Conservation (phyloP, 2,329 filamentous ascomycete species). For the Phialemonium atrogriseum region DNA sequence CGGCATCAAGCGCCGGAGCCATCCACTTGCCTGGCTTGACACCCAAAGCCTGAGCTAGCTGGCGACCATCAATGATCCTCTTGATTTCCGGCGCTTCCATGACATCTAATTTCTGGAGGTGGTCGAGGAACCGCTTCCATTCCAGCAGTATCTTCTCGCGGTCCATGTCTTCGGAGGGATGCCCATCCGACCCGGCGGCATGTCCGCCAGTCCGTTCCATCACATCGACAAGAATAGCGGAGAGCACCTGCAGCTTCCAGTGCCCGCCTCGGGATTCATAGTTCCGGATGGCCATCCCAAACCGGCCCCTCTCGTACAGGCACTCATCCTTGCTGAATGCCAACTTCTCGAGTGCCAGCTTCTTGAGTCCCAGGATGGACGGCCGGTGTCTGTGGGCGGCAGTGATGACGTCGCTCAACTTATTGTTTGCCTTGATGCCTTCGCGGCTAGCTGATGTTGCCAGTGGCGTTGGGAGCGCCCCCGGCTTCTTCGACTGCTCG, state of each 20-base stretch:
- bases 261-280: constrained; percentile 57
- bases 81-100: constrained; percentile 51
- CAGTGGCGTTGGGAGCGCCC: constrained; percentile 48
- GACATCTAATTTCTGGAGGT: constrained; percentile 45
- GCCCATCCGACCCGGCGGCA: constrained; percentile 20
- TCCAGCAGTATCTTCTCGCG: constrained; percentile 34
- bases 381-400: constrained; percentile 53
- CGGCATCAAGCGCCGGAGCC: constrained; percentile 66
- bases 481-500: constrained; percentile 26
- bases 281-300: constrained; percentile 66
- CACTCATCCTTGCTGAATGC: constrained; percentile 33
- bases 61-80: constrained; percentile 64
- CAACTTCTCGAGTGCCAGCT: constrained; percentile 35
- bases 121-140: constrained; percentile 49
- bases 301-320: constrained; percentile 53
- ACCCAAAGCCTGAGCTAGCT: constrained; percentile 60
- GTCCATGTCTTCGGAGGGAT: constrained; percentile 9
- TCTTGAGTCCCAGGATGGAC: constrained; percentile 57
- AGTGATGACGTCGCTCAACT: constrained; percentile 58
- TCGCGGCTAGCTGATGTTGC: constrained; percentile 61
- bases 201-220: constrained; percentile 35
- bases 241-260: constrained; percentile 66
- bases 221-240: constrained; percentile 58
- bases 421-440: constrained; percentile 74
- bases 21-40: constrained; percentile 79